Conservation (phyloP, 108 stramenopile genomes). For the Nitzschia sp. region DNA sequence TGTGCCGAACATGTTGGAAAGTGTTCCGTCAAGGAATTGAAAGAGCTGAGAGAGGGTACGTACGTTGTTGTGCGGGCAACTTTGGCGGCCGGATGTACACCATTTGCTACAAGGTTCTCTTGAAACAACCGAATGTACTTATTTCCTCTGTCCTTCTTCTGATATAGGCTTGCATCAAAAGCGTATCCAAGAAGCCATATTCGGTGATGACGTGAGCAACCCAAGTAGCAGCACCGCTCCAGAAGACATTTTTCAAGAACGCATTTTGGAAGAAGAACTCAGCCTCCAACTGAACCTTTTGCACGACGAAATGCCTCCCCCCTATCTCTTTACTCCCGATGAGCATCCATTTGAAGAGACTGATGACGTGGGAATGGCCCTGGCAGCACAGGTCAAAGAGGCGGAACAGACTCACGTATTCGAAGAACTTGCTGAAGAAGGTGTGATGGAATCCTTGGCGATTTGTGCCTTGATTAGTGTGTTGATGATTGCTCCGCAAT, state of each 20-base stretch:
- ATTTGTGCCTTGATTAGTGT: conserved; percentile 29
- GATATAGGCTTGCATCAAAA: conserved; percentile 26
- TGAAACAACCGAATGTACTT: too few relatives aligned
- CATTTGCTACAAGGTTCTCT: too few relatives aligned
- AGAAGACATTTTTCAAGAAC: conserved; percentile 20
- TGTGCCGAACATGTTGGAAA: conserved; percentile 32
- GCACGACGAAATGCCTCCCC: conserved; percentile 18
- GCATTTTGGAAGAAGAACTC: conserved; percentile 26
- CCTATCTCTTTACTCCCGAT: conserved; percentile 16
- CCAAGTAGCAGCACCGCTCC: neutral
- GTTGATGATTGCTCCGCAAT: conserved; percentile 23
- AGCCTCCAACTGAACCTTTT: conserved; percentile 22
- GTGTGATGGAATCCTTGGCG: conserved; percentile 33
- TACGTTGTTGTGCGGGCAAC: too few relatives aligned
- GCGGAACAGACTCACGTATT: conserved; percentile 14
- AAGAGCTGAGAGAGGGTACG: conserved; percentile 26
- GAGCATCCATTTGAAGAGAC: conserved; percentile 2
- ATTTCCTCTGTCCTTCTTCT: neutral
- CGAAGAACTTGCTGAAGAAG: conserved; percentile 25
- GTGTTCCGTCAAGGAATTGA: conserved; percentile 21
- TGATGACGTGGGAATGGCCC: conserved; percentile 15
- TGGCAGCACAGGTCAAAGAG: neutral
- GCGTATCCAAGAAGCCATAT: conserved; percentile 21
- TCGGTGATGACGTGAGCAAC: neutral
- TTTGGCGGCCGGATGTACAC: too few relatives aligned